phyloP scores from a whole-genome alignment of 139 green algal genomes.

The Asterochloris sp. region DNA sequence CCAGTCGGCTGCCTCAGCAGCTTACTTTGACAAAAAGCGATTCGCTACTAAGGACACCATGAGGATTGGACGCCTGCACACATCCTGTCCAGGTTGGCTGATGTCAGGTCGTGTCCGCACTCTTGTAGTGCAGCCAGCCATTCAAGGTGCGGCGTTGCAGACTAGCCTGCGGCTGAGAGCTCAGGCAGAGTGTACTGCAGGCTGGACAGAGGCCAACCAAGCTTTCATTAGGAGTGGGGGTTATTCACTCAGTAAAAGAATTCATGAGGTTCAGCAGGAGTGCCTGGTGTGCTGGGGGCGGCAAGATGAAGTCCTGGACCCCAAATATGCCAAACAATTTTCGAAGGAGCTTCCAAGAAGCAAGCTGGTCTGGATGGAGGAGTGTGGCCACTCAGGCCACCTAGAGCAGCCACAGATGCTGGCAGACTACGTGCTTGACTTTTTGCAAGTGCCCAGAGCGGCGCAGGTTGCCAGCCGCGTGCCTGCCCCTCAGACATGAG shows the following conservation, averaged over 20 bases:
- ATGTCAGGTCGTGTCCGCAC: neutral
- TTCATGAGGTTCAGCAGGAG: slow-evolving; percentile 39
- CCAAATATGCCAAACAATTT: slow-evolving; percentile 55
- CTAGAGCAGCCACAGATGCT: slow-evolving; percentile 72
- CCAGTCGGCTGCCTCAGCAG: slow-evolving; percentile 70
- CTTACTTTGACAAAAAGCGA: slow-evolving; percentile 72
- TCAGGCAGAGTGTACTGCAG: slow-evolving; percentile 18
- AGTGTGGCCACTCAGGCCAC: slow-evolving; percentile 83
- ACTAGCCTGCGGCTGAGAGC: neutral
- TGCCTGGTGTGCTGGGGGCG: slow-evolving; percentile 90
- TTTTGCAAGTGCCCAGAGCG: slow-evolving; percentile 7
- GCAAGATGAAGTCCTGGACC: slow-evolving; percentile 80
- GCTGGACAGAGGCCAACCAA: slow-evolving; percentile 85
- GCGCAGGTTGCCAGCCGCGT: neutral
- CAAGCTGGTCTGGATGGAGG: slow-evolving; percentile 65
- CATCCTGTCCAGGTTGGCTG: slow-evolving; percentile 34
- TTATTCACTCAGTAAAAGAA: slow-evolving; percentile 57
- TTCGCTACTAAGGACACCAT: slow-evolving; percentile 82
- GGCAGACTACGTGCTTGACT: slow-evolving; percentile 31
- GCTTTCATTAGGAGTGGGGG: slow-evolving; percentile 90
- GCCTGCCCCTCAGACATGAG: neutral
- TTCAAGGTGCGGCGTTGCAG: neutral
- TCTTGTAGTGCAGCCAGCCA: neutral
- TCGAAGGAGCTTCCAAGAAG: slow-evolving; percentile 40
- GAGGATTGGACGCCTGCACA: slow-evolving; percentile 77